Conservation (phyloP, 352 stramenopile species). For the Stephanocyclus meneghinianus region DNA sequence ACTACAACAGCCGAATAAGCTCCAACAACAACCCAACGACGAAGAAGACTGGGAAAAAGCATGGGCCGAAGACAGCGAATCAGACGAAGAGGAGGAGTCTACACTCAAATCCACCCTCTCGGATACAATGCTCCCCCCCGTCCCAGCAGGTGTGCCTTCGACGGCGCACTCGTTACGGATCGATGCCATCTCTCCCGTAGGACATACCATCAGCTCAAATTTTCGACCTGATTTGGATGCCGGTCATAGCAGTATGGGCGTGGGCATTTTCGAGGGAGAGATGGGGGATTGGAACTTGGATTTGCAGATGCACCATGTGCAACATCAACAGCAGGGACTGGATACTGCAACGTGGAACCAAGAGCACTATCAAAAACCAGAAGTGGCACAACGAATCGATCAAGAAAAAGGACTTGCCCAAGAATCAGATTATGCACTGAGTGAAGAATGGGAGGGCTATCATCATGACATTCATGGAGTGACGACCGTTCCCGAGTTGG, state of each 20-base stretch:
- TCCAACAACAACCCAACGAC: slow-evolving; percentile 33
- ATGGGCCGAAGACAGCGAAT: slow-evolving; percentile 56
- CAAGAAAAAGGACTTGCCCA: neutral
- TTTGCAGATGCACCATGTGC: slow-evolving; percentile 11
- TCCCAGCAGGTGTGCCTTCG: neutral
- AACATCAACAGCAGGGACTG: slow-evolving; percentile 23
- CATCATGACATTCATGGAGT: slow-evolving; percentile 27
- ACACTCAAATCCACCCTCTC: neutral
- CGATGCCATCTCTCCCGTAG: neutral
- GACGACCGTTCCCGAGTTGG: slow-evolving; percentile 6
- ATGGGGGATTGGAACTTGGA: slow-evolving; percentile 36
- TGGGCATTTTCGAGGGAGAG: slow-evolving; percentile 33
- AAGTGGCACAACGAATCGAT: neutral
- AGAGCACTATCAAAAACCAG: neutral
- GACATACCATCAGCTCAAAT: neutral
- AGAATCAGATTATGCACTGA: slow-evolving; percentile 37
- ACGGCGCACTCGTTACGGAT: neutral
- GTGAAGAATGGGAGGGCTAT: slow-evolving; percentile 22
- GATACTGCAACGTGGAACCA: slow-evolving; percentile 2
- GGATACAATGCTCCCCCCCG: neutral
- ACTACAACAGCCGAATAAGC: slow-evolving; percentile 1
- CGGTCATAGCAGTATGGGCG: slow-evolving; percentile 48
- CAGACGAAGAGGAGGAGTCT: slow-evolving; percentile 27
- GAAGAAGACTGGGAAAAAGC: slow-evolving; percentile 61
- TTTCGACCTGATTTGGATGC: slow-evolving; percentile 10